Conservation (phyloP, 1,284 basidiomycete species). For the Apiotrichum brassicae region DNA sequence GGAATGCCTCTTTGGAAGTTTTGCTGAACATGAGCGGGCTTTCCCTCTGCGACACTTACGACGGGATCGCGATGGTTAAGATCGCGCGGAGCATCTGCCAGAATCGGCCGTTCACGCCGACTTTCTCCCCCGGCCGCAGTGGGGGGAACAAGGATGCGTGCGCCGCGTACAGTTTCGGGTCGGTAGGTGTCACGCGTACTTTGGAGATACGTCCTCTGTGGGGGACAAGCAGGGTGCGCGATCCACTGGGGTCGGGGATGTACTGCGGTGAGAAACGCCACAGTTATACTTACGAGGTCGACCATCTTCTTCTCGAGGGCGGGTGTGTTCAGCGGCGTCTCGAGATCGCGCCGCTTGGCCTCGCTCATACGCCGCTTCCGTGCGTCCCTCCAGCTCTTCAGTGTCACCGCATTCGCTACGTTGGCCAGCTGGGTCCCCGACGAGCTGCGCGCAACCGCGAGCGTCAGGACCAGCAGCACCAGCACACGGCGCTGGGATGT, state of each 20-base stretch:
- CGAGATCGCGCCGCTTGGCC: conserved; percentile 29
- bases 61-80: conserved; percentile 65
- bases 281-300: conserved; percentile 36
- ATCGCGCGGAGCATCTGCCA: conserved; percentile 71
- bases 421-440: neutral
- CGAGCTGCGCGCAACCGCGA: conserved; percentile 10
- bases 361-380: conserved; percentile 23
- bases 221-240: conserved; percentile 61
- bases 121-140: conserved; percentile 50
- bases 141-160: conserved; percentile 33
- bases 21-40: no score
- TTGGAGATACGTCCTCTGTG: conserved; percentile 58
- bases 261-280: conserved; percentile 24
- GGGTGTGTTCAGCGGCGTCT: conserved; percentile 46
- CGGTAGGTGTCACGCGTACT: conserved; percentile 49
- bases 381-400: conserved; percentile 29
- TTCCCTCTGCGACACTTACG: no score
- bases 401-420: conserved; percentile 17
- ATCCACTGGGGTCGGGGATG: conserved; percentile 48
- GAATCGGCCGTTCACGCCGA: conserved; percentile 72
- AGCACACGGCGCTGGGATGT: conserved; percentile 10
- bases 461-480: conserved; percentile 14
- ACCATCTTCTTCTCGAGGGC: conserved; percentile 46
- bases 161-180: conserved; percentile 24
- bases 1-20: conserved; percentile 66